These are phyloP conservation scores for Talaromyces trachyspermus DNA, from an alignment of 495 filamentous ascomycete species.

Conservation along the genomic window DNA sequence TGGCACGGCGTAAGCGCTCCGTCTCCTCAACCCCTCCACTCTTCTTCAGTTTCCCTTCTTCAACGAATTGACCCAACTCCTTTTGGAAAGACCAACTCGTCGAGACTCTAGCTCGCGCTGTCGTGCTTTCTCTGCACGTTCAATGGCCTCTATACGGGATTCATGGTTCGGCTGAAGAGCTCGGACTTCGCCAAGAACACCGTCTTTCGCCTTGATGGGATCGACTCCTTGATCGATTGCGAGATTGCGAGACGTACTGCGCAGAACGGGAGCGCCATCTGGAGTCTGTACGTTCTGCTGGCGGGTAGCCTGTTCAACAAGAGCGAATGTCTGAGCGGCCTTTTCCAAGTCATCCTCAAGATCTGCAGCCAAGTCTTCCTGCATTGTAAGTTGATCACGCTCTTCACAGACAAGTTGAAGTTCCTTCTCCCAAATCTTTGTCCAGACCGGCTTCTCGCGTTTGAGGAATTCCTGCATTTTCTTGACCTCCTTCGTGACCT, in stretches of 20 bases:
- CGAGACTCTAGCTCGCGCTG: constrained; percentile 81
- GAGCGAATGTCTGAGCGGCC: constrained; percentile 79
- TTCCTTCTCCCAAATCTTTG: constrained; percentile 97
- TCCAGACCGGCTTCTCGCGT: constrained; percentile 90
- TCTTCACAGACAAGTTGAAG: constrained; percentile 91
- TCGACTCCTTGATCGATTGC: constrained; percentile 60
- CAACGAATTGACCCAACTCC: constrained; percentile 80
- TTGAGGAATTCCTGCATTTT: constrained; percentile 90
- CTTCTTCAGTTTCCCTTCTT: constrained; percentile 91
- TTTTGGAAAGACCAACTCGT: constrained; percentile 71
- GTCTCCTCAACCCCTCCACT: constrained; percentile 90
- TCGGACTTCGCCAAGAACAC: constrained; percentile 85
- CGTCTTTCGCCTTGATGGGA: constrained; percentile 76
- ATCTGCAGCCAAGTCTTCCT: constrained; percentile 88
- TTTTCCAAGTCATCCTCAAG: constrained; percentile 93
- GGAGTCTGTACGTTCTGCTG: constrained; percentile 76
- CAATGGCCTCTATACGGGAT: constrained; percentile 85
- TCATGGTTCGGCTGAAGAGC: constrained; percentile 95
- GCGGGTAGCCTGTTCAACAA: constrained; percentile 94
- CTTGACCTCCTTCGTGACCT: constrained; percentile 78
- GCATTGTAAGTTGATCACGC: constrained; percentile 84
- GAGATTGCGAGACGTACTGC: constrained; percentile 52
- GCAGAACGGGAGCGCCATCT: constrained; percentile 31
- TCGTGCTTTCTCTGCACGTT: constrained; percentile 81
- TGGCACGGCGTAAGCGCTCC: constrained; percentile 72